Base-by-base conservation (phyloP, 129 eudicot species). In the Deinandra increscens region DNA sequence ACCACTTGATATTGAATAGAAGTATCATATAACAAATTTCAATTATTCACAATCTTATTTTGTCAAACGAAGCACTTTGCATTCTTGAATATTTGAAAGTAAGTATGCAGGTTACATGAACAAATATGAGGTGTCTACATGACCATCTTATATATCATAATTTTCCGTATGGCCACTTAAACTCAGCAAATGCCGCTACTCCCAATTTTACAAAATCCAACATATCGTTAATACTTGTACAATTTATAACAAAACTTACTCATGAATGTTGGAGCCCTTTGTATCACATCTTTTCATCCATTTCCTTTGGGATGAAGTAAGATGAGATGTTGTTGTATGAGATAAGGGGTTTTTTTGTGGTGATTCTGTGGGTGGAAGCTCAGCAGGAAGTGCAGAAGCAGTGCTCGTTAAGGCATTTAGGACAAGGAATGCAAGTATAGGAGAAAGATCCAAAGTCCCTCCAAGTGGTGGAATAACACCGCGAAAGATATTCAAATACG, bases 381-480 rank as follows among this genome's bases (percentile, higher is more conserved):
- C 98, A 72, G 98, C 98, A 54, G 98, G 98, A 70, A 89, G 90
- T 71, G 98, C 95, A 66, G 97, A 62, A 70, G 98, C 98, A 0
- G 90, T 69, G 74, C 95, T 89, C 7, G 97, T 89, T 44, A 93
- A 81, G n/a, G 88, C 95, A 43, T 89, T 89, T 46, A 93, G 75
- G 59, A 85, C 88, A 62, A 92, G 91, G 68, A 92, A 92, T 42
- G 98, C 98, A 42, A 92, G 68, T 29, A 92, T 92, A 10, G 98
- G 98, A 56, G 98, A 92, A 43, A 92, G 87, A 81, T 92, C 98
- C 79, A 92, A 76, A 41, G 97, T 83, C 70, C 98, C 98, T 79
- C 96, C 97, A 1, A 88, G 98, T 7, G 98, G 96, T 26, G 98
- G 97, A 51, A 91, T 91, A 13, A 91, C 69, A 51, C 97, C 97